Percentiles rank a stretch among this genome's conserved stretches.
Conservation (phyloP, 169 alveolate species). For the Plasmodium inui region DNA sequence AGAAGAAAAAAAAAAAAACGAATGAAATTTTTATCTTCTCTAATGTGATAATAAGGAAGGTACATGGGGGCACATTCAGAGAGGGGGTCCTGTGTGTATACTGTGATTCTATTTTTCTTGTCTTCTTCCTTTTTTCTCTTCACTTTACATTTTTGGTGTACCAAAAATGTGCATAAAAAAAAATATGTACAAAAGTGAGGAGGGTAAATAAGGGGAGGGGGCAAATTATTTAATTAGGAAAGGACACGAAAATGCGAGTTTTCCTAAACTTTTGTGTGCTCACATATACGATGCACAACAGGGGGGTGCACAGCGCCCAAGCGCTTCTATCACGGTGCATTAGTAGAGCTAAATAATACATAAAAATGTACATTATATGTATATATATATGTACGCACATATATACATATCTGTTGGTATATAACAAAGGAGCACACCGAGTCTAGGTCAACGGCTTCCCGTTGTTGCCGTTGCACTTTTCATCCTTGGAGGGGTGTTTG, state of each 20-base stretch:
- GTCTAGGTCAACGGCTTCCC: neutral
- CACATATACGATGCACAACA: neutral
- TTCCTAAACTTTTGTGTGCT: neutral
- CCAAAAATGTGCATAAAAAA: neutral
- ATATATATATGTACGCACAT: neutral
- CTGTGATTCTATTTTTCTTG: neutral
- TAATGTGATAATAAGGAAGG: neutral
- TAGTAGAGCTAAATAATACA: neutral
- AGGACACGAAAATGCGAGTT: neutral
- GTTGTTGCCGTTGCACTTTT: neutral
- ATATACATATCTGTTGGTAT: neutral
- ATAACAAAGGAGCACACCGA: neutral
- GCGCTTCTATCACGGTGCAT: neutral
- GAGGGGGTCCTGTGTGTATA: neutral
- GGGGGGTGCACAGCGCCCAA: neutral
- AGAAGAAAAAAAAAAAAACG: neutral
- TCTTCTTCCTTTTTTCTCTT: neutral
- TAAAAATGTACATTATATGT: neutral
- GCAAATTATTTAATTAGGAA: neutral
- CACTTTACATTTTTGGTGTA: neutral
- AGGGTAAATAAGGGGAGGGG: neutral
- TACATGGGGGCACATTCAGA: neutral
- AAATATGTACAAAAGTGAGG: neutral
- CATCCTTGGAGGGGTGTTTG: neutral
- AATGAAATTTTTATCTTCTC: neutral